Conservation (phyloP, 306 rosid genomes). For the Boehmeria nivea region DNA sequence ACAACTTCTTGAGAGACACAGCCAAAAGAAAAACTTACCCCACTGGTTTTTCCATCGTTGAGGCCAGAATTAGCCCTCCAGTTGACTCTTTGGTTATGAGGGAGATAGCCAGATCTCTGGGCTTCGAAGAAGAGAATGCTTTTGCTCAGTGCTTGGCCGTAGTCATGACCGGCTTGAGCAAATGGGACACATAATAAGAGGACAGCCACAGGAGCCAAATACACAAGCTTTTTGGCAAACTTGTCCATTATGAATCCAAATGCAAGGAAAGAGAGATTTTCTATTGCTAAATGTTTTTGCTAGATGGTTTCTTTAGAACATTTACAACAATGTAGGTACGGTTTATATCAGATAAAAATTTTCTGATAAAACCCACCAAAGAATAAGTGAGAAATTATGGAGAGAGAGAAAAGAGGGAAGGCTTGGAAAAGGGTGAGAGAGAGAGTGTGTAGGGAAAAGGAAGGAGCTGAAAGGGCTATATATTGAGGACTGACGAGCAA, state of each 20-base stretch:
- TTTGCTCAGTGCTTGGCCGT: constrained; percentile 73
- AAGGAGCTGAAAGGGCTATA: constrained; percentile 46
- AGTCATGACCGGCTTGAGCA: constrained; percentile 67
- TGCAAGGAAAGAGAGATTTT: background rate
- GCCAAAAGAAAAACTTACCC: constrained; percentile 33
- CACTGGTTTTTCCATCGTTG: constrained; percentile 82
- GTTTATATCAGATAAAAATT: constrained; percentile 27
- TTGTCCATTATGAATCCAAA: constrained; percentile 34
- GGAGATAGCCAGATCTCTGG: constrained; percentile 91
- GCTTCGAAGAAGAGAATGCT: constrained; percentile 94
- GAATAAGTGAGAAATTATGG: background rate
- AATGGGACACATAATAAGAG: constrained; percentile 29
- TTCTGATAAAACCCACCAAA: constrained; percentile 34
- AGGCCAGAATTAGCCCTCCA: constrained; percentile 91
- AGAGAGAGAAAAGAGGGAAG: constrained; percentile 1
- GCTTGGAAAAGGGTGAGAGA: constrained; percentile 16
- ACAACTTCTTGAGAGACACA: background rate
- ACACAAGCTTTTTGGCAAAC: constrained; percentile 24
- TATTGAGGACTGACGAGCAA: constrained; percentile 37
- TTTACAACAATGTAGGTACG: constrained; percentile 41
- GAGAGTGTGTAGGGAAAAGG: constrained; percentile 38
- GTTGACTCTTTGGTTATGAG: constrained; percentile 70
- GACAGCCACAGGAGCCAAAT: constrained; percentile 36
- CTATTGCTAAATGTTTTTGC: too few species aligned
- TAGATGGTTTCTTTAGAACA: background rate